Conservation (phyloP, 495 filamentous ascomycete species). For the Elasticomyces elasticus region DNA sequence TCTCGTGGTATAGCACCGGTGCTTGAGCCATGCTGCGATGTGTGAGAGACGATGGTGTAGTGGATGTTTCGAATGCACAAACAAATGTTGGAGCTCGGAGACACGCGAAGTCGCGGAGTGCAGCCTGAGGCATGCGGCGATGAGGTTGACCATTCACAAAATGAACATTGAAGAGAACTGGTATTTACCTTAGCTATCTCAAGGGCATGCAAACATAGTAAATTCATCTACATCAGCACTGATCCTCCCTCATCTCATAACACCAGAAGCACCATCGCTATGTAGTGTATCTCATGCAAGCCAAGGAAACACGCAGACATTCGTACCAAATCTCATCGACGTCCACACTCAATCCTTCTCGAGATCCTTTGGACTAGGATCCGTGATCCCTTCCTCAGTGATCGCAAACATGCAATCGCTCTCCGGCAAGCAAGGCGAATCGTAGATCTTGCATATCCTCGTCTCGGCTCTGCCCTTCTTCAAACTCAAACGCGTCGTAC, state of each 20-base stretch:
- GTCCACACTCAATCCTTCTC: constrained; percentile 52
- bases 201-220: not conserved
- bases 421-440: constrained; percentile 92
- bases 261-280: not conserved
- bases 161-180: not conserved
- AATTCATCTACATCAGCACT: not conserved
- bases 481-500: constrained; percentile 78
- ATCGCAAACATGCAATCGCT: constrained; percentile 96
- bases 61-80: not conserved
- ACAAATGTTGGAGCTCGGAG: constrained; percentile 6
- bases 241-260: not conserved
- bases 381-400: constrained; percentile 90
- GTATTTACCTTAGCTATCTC: not conserved
- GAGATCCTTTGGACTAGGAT: constrained; percentile 89
- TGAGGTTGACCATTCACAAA: too few relatives aligned
- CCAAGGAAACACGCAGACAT: not conserved
- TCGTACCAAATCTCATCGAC: not conserved
- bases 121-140: not conserved
- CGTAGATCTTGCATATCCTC: constrained; percentile 96
- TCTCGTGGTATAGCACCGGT: constrained; percentile 63
- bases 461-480: constrained; percentile 95
- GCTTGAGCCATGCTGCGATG: constrained; percentile 25
- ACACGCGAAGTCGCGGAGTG: not conserved
- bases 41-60: not conserved
- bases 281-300: not conserved